These are phyloP conservation scores for Camelina neglecta DNA, from an alignment of 345 rosid genomes.

Conservation along the genomic window DNA sequence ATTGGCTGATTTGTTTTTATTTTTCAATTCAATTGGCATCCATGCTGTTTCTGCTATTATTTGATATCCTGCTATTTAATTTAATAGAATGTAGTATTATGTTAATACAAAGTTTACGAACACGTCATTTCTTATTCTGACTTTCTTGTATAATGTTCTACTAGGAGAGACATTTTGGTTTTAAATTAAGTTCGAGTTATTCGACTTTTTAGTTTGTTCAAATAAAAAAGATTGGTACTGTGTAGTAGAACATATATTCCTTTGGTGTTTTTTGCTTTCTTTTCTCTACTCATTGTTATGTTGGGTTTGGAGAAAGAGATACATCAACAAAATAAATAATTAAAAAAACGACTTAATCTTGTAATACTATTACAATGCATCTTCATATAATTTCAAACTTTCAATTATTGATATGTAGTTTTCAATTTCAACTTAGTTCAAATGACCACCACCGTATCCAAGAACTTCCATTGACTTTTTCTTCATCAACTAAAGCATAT, in stretches of 20 bases:
- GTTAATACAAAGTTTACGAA: neutral
- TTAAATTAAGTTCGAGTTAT: neutral
- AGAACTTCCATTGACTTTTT: neutral
- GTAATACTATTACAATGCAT: neutral
- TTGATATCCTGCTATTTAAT: neutral
- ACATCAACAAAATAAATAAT: no score
- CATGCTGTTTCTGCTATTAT: constrained; percentile 34
- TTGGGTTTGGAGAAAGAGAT: no score
- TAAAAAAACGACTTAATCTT: no score
- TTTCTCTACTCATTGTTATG: no score
- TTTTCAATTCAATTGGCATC: constrained; percentile 26
- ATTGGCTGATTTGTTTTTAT: constrained; percentile 32
- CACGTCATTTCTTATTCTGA: neutral
- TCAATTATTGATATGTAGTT: neutral
- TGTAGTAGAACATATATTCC: neutral
- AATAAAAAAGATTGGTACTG: neutral
- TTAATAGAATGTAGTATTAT: neutral
- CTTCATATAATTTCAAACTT: neutral
- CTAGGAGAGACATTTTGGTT: no score
- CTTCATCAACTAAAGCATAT: neutral
- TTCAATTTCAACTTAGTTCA: neutral
- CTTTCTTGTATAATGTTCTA: no score
- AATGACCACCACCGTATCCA: neutral
- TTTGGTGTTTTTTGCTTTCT: no score
- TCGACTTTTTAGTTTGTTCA: neutral